phyloP scores from a whole-genome alignment of 2,329 filamentous ascomycete species.

The Dryadomyces quercivorus region DNA sequence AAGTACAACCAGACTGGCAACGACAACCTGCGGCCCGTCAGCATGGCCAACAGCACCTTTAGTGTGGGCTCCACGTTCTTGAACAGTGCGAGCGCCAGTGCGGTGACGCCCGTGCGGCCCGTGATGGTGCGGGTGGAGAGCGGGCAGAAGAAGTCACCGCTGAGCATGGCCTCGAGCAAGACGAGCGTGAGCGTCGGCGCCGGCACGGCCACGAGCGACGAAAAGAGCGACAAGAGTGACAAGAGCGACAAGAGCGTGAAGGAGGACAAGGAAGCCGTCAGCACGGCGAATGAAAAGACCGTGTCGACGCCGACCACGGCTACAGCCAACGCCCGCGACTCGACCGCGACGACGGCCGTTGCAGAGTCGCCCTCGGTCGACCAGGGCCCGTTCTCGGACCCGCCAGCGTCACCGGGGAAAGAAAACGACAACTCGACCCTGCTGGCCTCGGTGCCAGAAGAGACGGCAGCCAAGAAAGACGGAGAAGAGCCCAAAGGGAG shows the following conservation, averaged over 20 bases:
- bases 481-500: not conserved
- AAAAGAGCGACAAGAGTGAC: not conserved
- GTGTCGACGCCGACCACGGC: not conserved
- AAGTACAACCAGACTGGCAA: constrained; percentile 31
- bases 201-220: too few relatives aligned
- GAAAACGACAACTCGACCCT: constrained; percentile 21
- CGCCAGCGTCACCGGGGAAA: constrained; percentile 42
- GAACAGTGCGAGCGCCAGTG: constrained; percentile 41
- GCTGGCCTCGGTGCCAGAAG: not conserved
- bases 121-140: constrained; percentile 48
- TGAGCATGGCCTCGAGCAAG: constrained; percentile 6
- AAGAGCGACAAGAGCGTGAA: not conserved
- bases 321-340: constrained; percentile 22
- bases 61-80: constrained; percentile 58
- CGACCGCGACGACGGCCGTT: constrained; percentile 34
- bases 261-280: not conserved
- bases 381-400: constrained; percentile 49
- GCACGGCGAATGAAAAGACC: constrained; percentile 10
- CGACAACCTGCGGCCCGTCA: constrained; percentile 29
- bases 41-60: constrained; percentile 43
- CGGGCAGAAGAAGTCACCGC: constrained; percentile 30
- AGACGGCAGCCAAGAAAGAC: constrained; percentile 16
- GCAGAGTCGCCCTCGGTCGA: constrained; percentile 37
- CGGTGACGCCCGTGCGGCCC: constrained; percentile 42
- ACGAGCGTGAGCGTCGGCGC: not conserved